phyloP scores from a whole-genome alignment of 1,284 basidiomycete genomes.

The Phylloboletellus chloephorus region DNA sequence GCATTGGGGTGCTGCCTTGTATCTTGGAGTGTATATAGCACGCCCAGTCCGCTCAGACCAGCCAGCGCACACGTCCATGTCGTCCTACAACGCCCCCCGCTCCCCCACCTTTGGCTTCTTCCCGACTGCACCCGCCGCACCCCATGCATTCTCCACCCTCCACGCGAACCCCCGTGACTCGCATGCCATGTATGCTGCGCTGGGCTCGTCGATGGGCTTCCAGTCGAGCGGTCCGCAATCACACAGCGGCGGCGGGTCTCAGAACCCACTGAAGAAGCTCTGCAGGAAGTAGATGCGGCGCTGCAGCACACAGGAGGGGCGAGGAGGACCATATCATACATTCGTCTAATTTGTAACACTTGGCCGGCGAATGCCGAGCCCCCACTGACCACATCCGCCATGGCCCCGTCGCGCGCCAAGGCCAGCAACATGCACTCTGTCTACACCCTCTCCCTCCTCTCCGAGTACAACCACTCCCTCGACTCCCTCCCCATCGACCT shows the following conservation, averaged over 20 bases:
- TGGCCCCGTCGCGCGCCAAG: constrained; percentile 31
- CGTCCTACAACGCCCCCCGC: constrained; percentile 42
- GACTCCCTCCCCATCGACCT: constrained; percentile 93
- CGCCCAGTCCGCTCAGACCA: constrained; percentile 1
- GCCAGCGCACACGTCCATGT: constrained; percentile 26
- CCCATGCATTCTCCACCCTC: constrained; percentile 59
- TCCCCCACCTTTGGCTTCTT: constrained; percentile 58
- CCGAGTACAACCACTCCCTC: constrained; percentile 87
- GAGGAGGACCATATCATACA: constrained; percentile 18
- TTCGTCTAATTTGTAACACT: constrained; percentile 4
- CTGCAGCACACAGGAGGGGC: constrained; percentile 26
- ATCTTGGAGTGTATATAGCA: constrained; percentile 31
- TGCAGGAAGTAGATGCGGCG: constrained; percentile 23
- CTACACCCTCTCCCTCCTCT: constrained; percentile 62
- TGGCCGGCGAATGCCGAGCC: constrained; percentile 26
- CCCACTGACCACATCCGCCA: constrained; percentile 6
- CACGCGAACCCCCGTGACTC: constrained; percentile 62
- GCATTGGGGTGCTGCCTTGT: constrained; percentile 27
- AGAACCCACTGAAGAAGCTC: constrained; percentile 30
- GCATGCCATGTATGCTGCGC: constrained; percentile 60
- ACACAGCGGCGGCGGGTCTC: constrained; percentile 15
- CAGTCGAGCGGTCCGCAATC: constrained; percentile 22
- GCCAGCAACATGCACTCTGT: constrained; percentile 39
- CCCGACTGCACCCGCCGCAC: constrained; percentile 52
- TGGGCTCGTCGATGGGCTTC: constrained; percentile 36